phyloP scores from a whole-genome alignment of 2,329 filamentous ascomycete genomes.

The Metarhizium robertsii region DNA sequence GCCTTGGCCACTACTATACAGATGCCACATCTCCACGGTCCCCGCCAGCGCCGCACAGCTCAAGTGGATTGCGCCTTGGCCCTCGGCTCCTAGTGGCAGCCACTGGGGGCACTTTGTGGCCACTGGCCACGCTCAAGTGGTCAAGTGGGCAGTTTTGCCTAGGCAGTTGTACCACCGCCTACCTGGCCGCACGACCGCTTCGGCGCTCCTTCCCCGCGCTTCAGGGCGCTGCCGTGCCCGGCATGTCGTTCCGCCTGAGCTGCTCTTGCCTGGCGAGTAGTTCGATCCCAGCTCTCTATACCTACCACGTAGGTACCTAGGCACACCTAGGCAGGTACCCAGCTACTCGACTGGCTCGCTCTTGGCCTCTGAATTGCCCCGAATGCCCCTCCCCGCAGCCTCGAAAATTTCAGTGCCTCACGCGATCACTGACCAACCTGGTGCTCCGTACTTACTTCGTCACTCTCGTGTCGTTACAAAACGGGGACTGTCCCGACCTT shows the following conservation, averaged over 20 bases:
- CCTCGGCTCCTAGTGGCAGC: background rate
- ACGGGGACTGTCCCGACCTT: background rate
- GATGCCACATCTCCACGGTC: background rate
- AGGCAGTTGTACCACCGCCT: too few species aligned
- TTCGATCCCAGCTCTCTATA: too few species aligned
- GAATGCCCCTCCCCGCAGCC: background rate
- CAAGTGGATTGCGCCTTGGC: background rate
- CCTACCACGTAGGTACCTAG: too few species aligned
- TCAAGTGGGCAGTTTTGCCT: too few species aligned
- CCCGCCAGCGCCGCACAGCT: background rate
- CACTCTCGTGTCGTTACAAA: background rate
- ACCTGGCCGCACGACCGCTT: too few species aligned
- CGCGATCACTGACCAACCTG: conserved; percentile 3
- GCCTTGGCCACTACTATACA: too few species aligned
- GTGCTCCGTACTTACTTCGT: background rate
- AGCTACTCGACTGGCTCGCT: too few species aligned
- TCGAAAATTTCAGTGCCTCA: conserved; percentile 7
- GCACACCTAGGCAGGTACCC: too few species aligned
- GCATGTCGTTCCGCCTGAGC: too few species aligned
- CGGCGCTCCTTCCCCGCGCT: background rate
- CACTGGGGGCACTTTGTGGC: background rate
- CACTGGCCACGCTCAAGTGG: too few species aligned
- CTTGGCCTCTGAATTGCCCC: background rate
- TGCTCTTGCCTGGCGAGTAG: too few species aligned
- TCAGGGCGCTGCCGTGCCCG: too few species aligned